Evolutionary conservation across 2,329 filamentous ascomycete genomes (phyloP).

Genomic region (Trichoderma sp.): DNA sequence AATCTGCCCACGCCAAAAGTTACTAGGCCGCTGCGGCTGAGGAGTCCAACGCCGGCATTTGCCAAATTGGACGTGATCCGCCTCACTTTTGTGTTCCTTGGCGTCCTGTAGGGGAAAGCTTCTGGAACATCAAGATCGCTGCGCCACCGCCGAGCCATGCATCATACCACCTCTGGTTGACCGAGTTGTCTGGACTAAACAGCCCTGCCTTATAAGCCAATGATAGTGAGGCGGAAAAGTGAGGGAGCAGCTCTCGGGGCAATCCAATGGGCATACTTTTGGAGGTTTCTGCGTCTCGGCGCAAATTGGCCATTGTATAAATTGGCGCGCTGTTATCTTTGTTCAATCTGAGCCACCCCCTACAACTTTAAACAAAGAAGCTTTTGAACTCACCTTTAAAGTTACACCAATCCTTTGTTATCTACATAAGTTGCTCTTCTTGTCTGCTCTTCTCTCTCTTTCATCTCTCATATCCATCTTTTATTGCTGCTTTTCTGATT

Average conservation of each 20-base stretch:
- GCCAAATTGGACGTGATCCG: not conserved
- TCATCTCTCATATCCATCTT: not conserved
- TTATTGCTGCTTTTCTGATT: not conserved
- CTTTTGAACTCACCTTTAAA: not conserved
- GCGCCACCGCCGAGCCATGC: conserved; percentile 1
- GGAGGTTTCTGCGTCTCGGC: not conserved
- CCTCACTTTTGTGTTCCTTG: not conserved
- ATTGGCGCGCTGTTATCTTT: not conserved
- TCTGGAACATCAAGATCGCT: conserved; percentile 1
- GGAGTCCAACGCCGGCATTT: not conserved
- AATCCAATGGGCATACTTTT: not conserved
- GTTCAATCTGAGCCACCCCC: not conserved
- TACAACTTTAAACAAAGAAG: not conserved
- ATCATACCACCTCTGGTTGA: not conserved
- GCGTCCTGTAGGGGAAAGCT: not conserved
- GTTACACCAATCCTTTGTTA: not conserved
- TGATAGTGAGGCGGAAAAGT: not conserved
- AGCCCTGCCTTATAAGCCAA: conserved; percentile 7
- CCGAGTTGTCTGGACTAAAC: not conserved
- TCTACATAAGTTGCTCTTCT: not conserved
- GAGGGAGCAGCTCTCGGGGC: not conserved
- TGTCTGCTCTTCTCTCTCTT: not conserved
- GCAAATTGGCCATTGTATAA: not conserved
- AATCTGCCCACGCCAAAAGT: conserved; percentile 4
- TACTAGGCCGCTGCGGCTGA: conserved; percentile 5